Evolutionary conservation across 306 rosid species (phyloP), one percentile per base, ranked within the genome.

Genomic region (Urtica urens): DNA sequence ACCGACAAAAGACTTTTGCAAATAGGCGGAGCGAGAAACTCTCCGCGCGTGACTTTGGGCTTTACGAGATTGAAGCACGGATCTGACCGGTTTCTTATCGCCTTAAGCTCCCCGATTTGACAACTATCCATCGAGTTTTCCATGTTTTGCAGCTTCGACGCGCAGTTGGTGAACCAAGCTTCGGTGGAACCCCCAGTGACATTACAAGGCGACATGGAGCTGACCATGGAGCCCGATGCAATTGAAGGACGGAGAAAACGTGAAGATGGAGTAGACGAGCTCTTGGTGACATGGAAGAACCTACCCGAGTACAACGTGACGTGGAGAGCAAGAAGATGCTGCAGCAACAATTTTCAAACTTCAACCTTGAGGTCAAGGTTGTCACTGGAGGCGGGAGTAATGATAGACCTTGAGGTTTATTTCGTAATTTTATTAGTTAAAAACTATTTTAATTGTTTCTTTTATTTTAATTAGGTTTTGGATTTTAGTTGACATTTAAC

Each of bases 291-390:
- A n/a, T n/a, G n/a, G n/a, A n/a, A n/a, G n/a, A n/a, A n/a, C n/a
- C n/a, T n/a, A n/a, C n/a, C n/a, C n/a, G n/a, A n/a, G n/a, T n/a
- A n/a, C 7, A 20, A 38, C 0, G 43, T 5, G 4, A 13, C 18
- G 1, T 38, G 43, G 43, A 20, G 17, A 8, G 5, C 17, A 3
- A 5, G 5, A 4, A 1, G 1, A 3, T 8, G 4, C 14, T 38
- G 0, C 18, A 3, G 3, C 18, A 13, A 3, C 43, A 1, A 14
- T 38, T 38, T 13, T 28, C 49, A 2, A 4, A 4, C 4, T 43
- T 43, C 12, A 25, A 20, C 49, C 27, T 43, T 43, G 49, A 43
- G 49, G 12, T 19, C 49, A 43, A 43, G 49, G 28, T 43, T 13
- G 11, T 3, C 1, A 2, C 10, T 20, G 20, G 49, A 28, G 49